Evolutionary conservation across 371 early-diverging fungal genomes (phyloP).

Genomic region (Lichtheimia corymbifera): DNA sequence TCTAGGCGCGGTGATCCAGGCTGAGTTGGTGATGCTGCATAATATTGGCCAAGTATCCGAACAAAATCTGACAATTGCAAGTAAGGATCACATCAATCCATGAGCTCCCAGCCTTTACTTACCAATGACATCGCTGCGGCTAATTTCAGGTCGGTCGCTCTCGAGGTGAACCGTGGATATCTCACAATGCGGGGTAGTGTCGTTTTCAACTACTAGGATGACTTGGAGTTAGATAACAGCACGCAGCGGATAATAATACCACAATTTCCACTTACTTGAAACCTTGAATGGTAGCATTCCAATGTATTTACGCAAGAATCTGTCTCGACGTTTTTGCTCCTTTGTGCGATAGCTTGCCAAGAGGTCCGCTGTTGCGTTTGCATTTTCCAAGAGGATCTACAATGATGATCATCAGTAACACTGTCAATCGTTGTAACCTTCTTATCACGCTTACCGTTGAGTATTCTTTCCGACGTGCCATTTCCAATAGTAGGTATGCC

Average conservation of each 20-base stretch:
- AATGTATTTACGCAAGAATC: slow-evolving; percentile 58
- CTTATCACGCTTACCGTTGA: slow-evolving; percentile 33
- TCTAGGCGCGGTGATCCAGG: neutral
- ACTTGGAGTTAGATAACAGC: too few relatives aligned
- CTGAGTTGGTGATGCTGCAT: neutral
- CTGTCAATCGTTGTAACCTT: neutral
- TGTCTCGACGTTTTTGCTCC: slow-evolving; percentile 67
- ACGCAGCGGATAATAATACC: too few relatives aligned
- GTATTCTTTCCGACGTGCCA: slow-evolving; percentile 74
- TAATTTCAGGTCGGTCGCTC: slow-evolving; percentile 53
- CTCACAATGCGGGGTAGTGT: slow-evolving; percentile 65
- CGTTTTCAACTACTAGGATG: slow-evolving; percentile 33
- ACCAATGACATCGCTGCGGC: slow-evolving; percentile 57
- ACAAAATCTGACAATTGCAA: neutral
- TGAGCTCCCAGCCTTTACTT: neutral
- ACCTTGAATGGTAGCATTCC: slow-evolving; percentile 64
- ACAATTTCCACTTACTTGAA: slow-evolving; percentile 18
- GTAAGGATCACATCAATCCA: neutral
- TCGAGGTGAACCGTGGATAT: slow-evolving; percentile 56
- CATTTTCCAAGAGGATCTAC: slow-evolving; percentile 55
- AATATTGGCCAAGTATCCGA: slow-evolving; percentile 7
- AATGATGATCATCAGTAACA: neutral
- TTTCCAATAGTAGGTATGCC: slow-evolving; percentile 72
- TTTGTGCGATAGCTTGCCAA: slow-evolving; percentile 56
- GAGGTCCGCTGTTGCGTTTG: slow-evolving; percentile 63